Evolutionary conservation across 2,329 filamentous ascomycete species (phyloP), one percentile per base, ranked within the genome.

Genomic region (Neoscytalidium dimidiatum): DNA sequence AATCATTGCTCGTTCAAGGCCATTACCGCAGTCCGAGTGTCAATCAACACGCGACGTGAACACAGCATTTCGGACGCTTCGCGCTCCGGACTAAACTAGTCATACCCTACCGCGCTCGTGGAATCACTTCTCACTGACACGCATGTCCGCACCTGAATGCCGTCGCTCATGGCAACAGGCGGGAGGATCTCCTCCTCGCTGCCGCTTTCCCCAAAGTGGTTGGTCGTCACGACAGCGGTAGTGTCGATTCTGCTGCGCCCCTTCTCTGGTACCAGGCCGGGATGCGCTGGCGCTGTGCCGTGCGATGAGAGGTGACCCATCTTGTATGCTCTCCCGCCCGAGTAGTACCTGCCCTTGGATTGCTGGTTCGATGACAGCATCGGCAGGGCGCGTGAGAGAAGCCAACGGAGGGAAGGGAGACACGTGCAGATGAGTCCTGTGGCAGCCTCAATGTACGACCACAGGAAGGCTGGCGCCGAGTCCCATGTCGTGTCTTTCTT

Each of bases 401-500:
- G 56, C 62, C 66, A 66, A 19, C 72, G 69, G 6, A 74, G 62
- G 49, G 70, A 71, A 51, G 72, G 72, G 11, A 74, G 60, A 33
- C 72, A 74, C 2, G 71, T 71, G 61, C 71, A 73, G 5, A 74
- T 71, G 2, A 74, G 69, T 4, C 72, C 72, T 11, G 67, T 67
- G 6, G 71, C 71, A 21, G 71, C 68, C 52, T 74, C 72, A 48
- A 74, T 71, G 38, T 69, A 73, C 8, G 70, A 72, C 72, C 72
- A 74, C 1, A 74, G 67, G 53, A 73, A 73, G 1, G 71, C 68
- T 1, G 71, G 70, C 6, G 69, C 69, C 9, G 71, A 72, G 41
- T 72, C 70, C 68, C 69, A 73, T 0, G 69, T 68, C 3, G 69
- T 67, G 5, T 68, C 68, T 14, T 72, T 69, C 53, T 68, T 64